Evolutionary conservation across 805 yeast species (phyloP), one percentile per base, ranked within the genome.

Genomic region (Barnettozyma wickerhamii): DNA sequence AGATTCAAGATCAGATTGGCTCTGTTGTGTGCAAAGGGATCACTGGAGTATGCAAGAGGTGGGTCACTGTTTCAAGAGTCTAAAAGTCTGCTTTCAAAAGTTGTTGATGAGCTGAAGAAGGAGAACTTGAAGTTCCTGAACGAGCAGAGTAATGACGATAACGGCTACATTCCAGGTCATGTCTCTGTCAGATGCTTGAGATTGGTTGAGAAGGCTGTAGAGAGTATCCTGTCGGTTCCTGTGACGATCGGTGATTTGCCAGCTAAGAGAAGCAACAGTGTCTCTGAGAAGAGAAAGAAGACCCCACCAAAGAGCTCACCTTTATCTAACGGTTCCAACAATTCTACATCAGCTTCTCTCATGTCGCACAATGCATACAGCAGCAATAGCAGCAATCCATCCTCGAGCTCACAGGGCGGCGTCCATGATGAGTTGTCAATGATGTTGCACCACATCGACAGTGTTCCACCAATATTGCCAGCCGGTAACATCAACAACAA

Each of bases 31-130:
- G 87, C 89, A 0, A 77, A 77, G 47, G 89, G 95, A 13, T 77
- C 88, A 1, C 65, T 89, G 41, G 96, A 88, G 47, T 87, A 85
- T 56, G 79, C 86, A 3, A 78, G 86, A 56, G 88, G 89, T 29
- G 95, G 96, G 0, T 80, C 91, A 2, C 62, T 88, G 40, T 79
- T 81, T 55, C 84, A 78, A 54, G 88, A 81, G 38, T 77, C 81
- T 55, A 82, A 78, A 49, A 69, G 62, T 26, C 63, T 84, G 35
- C 61, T 88, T 35, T 60, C 67, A 17, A 72, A 66, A 23, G 68
- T 79, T 3, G 60, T 81, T 3, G 62, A 66, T 18, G 75, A 72
- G 36, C 62, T 83, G 42, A 75, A 68, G 48, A 51, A 58, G 12
- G 84, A 79, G 50, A 71, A 38, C 29, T 38, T 27, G 43, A 47